Percentiles rank a stretch among this genome's conserved stretches.
Conservation (phyloP, 2,329 filamentous ascomycete genomes). For the Neonectria sp. region DNA sequence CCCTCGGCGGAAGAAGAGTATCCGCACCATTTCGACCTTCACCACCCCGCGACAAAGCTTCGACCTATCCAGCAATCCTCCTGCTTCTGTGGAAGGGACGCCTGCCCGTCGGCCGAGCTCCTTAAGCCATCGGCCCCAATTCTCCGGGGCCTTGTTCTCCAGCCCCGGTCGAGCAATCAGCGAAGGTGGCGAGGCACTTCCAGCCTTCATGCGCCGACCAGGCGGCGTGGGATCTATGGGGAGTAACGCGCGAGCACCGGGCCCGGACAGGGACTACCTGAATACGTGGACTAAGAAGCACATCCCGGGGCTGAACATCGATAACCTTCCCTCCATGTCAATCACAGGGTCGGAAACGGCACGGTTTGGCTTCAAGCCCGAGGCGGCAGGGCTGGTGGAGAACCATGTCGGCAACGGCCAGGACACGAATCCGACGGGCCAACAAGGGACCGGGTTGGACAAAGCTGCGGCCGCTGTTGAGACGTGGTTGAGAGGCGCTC, state of each 20-base stretch:
- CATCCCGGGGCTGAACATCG: slow-evolving; percentile 82
- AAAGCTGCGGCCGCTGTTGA: slow-evolving; percentile 91
- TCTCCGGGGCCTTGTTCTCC: slow-evolving; percentile 52
- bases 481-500: slow-evolving; percentile 89
- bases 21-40: slow-evolving; percentile 74
- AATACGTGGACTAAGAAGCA: slow-evolving; percentile 90
- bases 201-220: slow-evolving; percentile 82
- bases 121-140: slow-evolving; percentile 54
- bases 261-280: slow-evolving; percentile 86
- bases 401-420: slow-evolving; percentile 65
- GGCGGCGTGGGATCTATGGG: slow-evolving; percentile 90
- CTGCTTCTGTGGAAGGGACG: slow-evolving; percentile 53
- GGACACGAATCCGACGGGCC: slow-evolving; percentile 57
- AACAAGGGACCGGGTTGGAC: slow-evolving; percentile 74
- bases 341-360: slow-evolving; percentile 74
- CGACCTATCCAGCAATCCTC: slow-evolving; percentile 67
- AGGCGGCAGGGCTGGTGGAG: slow-evolving; percentile 64
- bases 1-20: slow-evolving; percentile 88
- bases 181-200: slow-evolving; percentile 57
- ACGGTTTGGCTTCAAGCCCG: slow-evolving; percentile 66
- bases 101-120: slow-evolving; percentile 62
- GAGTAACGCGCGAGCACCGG: slow-evolving; percentile 79
- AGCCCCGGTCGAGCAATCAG: slow-evolving; percentile 56
- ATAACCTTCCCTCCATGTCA: slow-evolving; percentile 77
- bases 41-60: slow-evolving; percentile 78